A percentile compares a stretch with the other conserved stretches of the same genome.
Conservation (phyloP, 345 rosid genomes). For the Populus ilicifolia region DNA sequence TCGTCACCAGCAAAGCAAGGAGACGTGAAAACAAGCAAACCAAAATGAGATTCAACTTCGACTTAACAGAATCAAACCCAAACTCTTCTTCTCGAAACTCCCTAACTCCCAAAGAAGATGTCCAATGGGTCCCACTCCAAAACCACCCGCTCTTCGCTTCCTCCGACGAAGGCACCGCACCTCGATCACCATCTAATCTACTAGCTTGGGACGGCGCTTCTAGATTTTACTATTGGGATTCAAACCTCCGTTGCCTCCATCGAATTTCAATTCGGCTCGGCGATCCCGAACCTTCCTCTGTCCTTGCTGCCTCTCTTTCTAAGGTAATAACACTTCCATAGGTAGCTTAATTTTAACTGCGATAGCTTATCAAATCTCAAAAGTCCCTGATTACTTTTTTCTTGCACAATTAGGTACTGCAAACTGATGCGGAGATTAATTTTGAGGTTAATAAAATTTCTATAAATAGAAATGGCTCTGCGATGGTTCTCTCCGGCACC, state of each 20-base stretch:
- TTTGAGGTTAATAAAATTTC: slow-evolving; percentile 65
- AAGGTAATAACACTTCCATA: slow-evolving; percentile 40
- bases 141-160: slow-evolving; percentile 61
- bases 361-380: background rate
- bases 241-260: slow-evolving; percentile 49
- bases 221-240: slow-evolving; percentile 75
- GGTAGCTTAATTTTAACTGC: background rate
- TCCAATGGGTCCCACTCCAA: slow-evolving; percentile 73
- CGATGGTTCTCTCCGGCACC: slow-evolving; percentile 60
- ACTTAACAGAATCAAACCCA: slow-evolving; percentile 27
- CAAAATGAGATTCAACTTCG: slow-evolving; percentile 62
- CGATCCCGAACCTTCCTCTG: slow-evolving; percentile 73
- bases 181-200: slow-evolving; percentile 44
- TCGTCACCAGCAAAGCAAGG: background rate
- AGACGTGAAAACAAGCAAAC: background rate
- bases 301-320: slow-evolving; percentile 73
- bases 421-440: slow-evolving; percentile 48
- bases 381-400: background rate
- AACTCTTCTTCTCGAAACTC: slow-evolving; percentile 34
- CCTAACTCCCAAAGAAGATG: slow-evolving; percentile 47
- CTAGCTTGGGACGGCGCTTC: slow-evolving; percentile 90
- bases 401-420: slow-evolving; percentile 50
- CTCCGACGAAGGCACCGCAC: slow-evolving; percentile 9
- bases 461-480: slow-evolving; percentile 76
- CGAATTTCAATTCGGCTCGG: slow-evolving; percentile 78